Conservation (phyloP, 805 yeast species). For the Sungouiella thailandica region DNA sequence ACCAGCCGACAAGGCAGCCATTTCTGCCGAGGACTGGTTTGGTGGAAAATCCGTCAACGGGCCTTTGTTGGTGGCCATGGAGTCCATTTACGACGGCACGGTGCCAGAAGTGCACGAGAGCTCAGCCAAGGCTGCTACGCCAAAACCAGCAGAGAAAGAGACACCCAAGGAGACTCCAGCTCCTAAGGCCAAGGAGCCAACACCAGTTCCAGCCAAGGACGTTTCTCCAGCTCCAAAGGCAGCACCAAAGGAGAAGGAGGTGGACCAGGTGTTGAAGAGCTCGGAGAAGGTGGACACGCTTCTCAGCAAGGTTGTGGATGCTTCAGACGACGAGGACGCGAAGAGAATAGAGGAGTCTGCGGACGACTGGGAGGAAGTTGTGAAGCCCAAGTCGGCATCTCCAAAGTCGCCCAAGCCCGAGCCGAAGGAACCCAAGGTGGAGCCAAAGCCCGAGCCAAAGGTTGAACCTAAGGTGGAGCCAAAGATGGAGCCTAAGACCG, state of each 20-base stretch:
- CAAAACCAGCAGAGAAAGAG: conserved; percentile 27
- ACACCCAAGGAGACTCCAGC: conserved; percentile 3
- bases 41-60: conserved; percentile 76
- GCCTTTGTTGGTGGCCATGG: conserved; percentile 75
- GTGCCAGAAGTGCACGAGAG: conserved; percentile 46
- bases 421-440: conserved; percentile 9
- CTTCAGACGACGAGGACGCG: conserved; percentile 35
- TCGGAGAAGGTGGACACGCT: conserved; percentile 31
- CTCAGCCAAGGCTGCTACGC: too few species aligned
- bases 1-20: conserved; percentile 74
- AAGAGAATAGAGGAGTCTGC: conserved; percentile 16
- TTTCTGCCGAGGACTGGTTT: conserved; percentile 75
- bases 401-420: conserved; percentile 7
- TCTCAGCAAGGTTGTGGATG: conserved; percentile 34
- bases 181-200: neutral
- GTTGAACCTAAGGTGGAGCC: conserved; percentile 17
- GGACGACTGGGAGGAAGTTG: conserved; percentile 41
- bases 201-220: conserved; percentile 4
- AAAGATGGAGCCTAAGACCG: conserved; percentile 10
- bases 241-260: conserved; percentile 11
- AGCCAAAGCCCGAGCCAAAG: conserved; percentile 6
- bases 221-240: conserved; percentile 4
- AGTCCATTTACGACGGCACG: conserved; percentile 72
- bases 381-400: conserved; percentile 18
- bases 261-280: conserved; percentile 35